A percentile compares a stretch with the other conserved stretches of the same genome.
phyloP scores from a whole-genome alignment of 768 basidiomycete species.

The Cystofilobasidium ferigula region DNA sequence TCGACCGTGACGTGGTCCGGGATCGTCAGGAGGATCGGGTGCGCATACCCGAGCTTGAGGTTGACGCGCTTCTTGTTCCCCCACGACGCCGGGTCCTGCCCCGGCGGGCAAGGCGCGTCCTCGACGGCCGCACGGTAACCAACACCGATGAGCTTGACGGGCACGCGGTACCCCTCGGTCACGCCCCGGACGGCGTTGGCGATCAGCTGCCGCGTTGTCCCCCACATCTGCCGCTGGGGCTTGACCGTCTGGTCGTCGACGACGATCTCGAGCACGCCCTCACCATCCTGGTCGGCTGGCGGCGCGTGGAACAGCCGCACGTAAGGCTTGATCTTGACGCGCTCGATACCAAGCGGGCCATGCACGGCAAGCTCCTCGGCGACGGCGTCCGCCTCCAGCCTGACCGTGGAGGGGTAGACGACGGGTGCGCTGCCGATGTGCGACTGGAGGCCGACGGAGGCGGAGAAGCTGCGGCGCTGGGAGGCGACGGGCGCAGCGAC shows the following conservation, averaged over 20 bases:
- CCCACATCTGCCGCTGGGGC: conserved; percentile 83
- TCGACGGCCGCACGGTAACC: conserved; percentile 85
- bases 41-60: conserved; percentile 87
- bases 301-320: conserved; percentile 37
- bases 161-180: conserved; percentile 71
- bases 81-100: conserved; percentile 28
- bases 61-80: conserved; percentile 44
- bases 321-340: conserved; percentile 45
- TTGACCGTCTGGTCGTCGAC: conserved; percentile 52
- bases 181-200: conserved; percentile 82
- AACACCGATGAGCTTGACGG: conserved; percentile 83
- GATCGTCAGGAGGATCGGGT: conserved; percentile 70
- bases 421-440: conserved; percentile 47
- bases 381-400: conserved; percentile 34
- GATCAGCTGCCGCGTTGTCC: conserved; percentile 81
- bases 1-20: conserved; percentile 70
- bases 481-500: too few relatives aligned
- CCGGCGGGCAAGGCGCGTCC: conserved; percentile 49
- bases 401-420: conserved; percentile 43
- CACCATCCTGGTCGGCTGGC: conserved; percentile 5
- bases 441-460: conserved; percentile 32
- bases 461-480: conserved; percentile 27
- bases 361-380: conserved; percentile 47
- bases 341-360: conserved; percentile 50
- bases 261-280: conserved; percentile 28